A percentile compares a stretch with the other conserved stretches of the same genome.
Conservation (phyloP, 768 basidiomycete species). For the Termitomyces sp. region DNA sequence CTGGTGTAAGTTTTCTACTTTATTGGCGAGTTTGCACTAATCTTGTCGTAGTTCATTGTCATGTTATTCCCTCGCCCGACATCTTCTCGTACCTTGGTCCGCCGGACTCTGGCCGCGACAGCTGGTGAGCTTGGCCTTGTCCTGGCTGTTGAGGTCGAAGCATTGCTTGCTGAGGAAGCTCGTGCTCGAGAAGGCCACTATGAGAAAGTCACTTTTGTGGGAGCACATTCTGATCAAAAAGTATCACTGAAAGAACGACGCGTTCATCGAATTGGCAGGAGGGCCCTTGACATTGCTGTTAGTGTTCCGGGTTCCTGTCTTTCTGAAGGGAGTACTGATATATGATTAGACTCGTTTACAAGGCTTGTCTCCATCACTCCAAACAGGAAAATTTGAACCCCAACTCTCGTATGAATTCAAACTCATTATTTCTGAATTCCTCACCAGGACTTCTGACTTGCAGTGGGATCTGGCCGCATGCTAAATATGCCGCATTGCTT, state of each 20-base stretch:
- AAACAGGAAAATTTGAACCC: conserved; percentile 35
- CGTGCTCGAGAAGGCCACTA: conserved; percentile 23
- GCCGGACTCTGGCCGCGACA: conserved; percentile 32
- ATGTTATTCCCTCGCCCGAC: conserved; percentile 42
- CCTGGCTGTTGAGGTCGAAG: conserved; percentile 35
- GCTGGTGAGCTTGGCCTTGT: conserved; percentile 29
- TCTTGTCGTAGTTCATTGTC: conserved; percentile 28
- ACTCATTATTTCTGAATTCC: background rate
- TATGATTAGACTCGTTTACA: conserved; percentile 30
- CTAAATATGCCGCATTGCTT: conserved; percentile 28
- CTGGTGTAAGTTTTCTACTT: conserved; percentile 24
- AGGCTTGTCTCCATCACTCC: conserved; percentile 28
- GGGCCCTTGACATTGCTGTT: conserved; percentile 30
- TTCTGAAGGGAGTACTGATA: background rate
- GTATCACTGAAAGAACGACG: conserved; percentile 32
- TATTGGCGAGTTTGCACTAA: background rate
- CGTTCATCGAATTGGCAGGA: conserved; percentile 27
- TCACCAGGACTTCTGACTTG: background rate
- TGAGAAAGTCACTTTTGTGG: conserved; percentile 22
- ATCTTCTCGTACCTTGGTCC: conserved; percentile 35
- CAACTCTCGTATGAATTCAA: conserved; percentile 29
- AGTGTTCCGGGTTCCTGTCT: conserved; percentile 8
- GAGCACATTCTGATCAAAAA: conserved; percentile 13
- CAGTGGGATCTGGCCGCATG: conserved; percentile 37
- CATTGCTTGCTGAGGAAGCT: conserved; percentile 37